These are phyloP conservation scores for Musa troglodytarum DNA, from an alignment of 176 grass and related monocot genomes.

Conservation along the genomic window DNA sequence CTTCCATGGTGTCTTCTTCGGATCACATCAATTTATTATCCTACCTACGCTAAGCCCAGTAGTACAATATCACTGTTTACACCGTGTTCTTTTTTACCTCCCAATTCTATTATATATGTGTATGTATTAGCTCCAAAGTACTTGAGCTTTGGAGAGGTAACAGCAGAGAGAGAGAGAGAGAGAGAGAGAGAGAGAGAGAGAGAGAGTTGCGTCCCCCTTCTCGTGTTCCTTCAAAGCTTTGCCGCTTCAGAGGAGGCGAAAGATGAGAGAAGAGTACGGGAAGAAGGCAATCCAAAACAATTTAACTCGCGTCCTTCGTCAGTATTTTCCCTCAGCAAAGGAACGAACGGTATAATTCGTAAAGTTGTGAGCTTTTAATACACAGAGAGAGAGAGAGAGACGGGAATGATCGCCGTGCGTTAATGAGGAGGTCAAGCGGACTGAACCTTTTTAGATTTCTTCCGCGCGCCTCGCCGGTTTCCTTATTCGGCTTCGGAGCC, in stretches of 20 bases:
- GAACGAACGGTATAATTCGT: background rate
- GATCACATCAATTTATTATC: background rate
- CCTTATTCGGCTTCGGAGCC: background rate
- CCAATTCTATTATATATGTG: background rate
- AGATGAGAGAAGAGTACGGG: background rate
- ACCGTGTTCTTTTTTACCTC: no score
- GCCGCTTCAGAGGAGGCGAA: background rate
- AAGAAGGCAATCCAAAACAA: background rate
- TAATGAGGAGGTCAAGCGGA: background rate
- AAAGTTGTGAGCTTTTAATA: slow-evolving; percentile 2
- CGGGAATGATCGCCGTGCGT: background rate
- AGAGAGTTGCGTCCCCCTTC: background rate
- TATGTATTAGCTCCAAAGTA: background rate
- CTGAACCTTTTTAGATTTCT: background rate
- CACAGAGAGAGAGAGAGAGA: background rate
- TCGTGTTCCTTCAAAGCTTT: background rate
- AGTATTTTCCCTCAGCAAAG: background rate
- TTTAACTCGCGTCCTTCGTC: background rate
- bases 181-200: background rate
- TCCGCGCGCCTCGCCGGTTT: background rate
- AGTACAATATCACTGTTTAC: no score
- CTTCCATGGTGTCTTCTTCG: background rate
- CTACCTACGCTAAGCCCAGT: background rate
- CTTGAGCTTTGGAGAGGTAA: background rate
- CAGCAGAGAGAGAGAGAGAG: background rate